phyloP scores from a whole-genome alignment of 1,139 yeast genomes.

The Yamadazyma dushanensis region DNA sequence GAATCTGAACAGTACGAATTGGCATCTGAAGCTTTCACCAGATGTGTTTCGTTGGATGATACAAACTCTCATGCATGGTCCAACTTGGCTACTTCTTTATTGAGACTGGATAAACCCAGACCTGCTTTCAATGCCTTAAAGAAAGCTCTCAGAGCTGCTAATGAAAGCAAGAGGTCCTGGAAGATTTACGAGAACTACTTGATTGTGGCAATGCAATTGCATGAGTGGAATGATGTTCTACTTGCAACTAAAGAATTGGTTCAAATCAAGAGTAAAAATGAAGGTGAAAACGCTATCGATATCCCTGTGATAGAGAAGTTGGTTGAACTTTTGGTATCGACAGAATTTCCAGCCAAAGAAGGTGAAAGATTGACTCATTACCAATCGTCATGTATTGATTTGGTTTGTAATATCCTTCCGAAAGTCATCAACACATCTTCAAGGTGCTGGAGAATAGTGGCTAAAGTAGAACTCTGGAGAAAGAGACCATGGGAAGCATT shows the following conservation, averaged over 20 bases:
- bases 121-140: slow-evolving; percentile 85
- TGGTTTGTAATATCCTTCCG: slow-evolving; percentile 68
- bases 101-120: slow-evolving; percentile 60
- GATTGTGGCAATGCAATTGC: slow-evolving; percentile 74
- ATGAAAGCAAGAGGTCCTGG: slow-evolving; percentile 74
- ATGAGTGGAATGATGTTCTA: slow-evolving; percentile 86
- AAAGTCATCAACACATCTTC: slow-evolving; percentile 67
- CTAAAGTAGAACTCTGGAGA: slow-evolving; percentile 87
- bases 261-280: slow-evolving; percentile 48
- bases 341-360: slow-evolving; percentile 48
- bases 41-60: slow-evolving; percentile 88
- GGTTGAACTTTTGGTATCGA: slow-evolving; percentile 60
- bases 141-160: slow-evolving; percentile 70
- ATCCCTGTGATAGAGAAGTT: slow-evolving; percentile 74
- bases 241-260: slow-evolving; percentile 64
- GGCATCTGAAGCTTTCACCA: slow-evolving; percentile 90
- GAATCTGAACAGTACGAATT: slow-evolving; percentile 70
- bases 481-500: slow-evolving; percentile 84
- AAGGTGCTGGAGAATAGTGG: slow-evolving; percentile 79
- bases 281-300: slow-evolving; percentile 71
- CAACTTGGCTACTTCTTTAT: slow-evolving; percentile 81
- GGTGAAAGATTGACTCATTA: slow-evolving; percentile 49
- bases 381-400: slow-evolving; percentile 68
- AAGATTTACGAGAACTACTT: slow-evolving; percentile 87
- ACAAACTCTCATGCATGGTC: slow-evolving; percentile 88